Percentiles rank a stretch among this genome's conserved stretches.
Conservation (phyloP, 768 basidiomycete species). For the Russula brevipes region DNA sequence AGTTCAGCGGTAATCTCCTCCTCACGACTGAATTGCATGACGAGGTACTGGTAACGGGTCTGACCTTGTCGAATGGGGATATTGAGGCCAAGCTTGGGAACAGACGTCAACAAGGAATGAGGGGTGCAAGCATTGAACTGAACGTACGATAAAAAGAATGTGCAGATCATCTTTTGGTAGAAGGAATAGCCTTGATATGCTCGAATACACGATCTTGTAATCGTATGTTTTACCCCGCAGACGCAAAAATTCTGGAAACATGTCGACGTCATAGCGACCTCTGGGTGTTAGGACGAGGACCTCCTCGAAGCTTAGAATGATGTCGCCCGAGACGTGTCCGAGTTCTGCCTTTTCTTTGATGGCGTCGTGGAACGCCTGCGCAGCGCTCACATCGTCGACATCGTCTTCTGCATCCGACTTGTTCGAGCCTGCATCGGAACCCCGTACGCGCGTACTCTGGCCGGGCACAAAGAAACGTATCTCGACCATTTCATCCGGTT, state of each 20-base stretch:
- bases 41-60: slow-evolving; percentile 94
- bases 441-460: slow-evolving; percentile 48
- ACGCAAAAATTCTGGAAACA: slow-evolving; percentile 92
- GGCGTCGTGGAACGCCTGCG: slow-evolving; percentile 93
- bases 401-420: slow-evolving; percentile 68
- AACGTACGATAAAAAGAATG: slow-evolving; percentile 84
- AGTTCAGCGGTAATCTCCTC: slow-evolving; percentile 96
- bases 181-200: slow-evolving; percentile 84
- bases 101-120: not conserved
- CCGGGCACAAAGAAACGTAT: slow-evolving; percentile 96
- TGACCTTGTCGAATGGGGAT: slow-evolving; percentile 97
- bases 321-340: slow-evolving; percentile 84
- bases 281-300: slow-evolving; percentile 92
- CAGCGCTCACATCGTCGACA: slow-evolving; percentile 80
- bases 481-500: slow-evolving; percentile 85
- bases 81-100: slow-evolving; percentile 71
- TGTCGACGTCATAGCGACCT: slow-evolving; percentile 96
- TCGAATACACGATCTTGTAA: slow-evolving; percentile 91
- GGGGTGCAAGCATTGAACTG: not conserved
- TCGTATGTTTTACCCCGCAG: slow-evolving; percentile 98
- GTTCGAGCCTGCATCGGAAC: slow-evolving; percentile 69
- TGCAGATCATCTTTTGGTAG: slow-evolving; percentile 96
- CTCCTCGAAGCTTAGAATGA: slow-evolving; percentile 92
- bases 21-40: slow-evolving; percentile 96
- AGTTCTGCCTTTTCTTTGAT: slow-evolving; percentile 97